These are phyloP conservation scores for Epichloe brachyelytri DNA, from an alignment of 2,329 filamentous ascomycete species.

Conservation along the genomic window DNA sequence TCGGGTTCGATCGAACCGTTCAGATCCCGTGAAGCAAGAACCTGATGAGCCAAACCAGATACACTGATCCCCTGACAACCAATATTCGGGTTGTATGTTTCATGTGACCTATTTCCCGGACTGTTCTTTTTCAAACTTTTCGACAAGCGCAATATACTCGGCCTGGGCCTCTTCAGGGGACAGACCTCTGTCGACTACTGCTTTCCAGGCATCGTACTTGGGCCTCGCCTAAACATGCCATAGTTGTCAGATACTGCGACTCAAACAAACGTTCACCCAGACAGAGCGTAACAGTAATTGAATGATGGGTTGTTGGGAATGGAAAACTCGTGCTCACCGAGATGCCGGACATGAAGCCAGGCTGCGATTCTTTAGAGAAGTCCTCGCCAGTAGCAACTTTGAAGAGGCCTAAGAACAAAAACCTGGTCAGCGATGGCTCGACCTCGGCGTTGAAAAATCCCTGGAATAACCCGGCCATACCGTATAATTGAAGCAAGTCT, in stretches of 20 bases:
- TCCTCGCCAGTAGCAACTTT: background rate
- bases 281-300: too few species aligned
- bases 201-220: conserved; percentile 12
- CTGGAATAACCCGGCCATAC: background rate
- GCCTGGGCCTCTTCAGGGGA: conserved; percentile 57
- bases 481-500: background rate
- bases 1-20: too few species aligned
- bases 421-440: background rate
- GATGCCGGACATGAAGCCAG: background rate
- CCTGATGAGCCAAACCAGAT: too few species aligned
- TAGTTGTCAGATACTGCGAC: background rate
- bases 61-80: too few species aligned
- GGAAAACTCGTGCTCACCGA: background rate
- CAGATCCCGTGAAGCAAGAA: too few species aligned
- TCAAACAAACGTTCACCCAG: background rate
- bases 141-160: conserved; percentile 61
- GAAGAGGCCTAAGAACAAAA: background rate
- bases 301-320: background rate
- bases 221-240: background rate
- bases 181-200: conserved; percentile 49
- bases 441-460: background rate
- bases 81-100: too few species aligned
- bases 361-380: background rate
- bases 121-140: conserved; percentile 48
- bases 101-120: background rate